A percentile compares a stretch with the other conserved stretches of the same genome.
Evolutionary conservation across 1,284 basidiomycete species (phyloP).

Genomic region (Sanguinoderma infundibulare): DNA sequence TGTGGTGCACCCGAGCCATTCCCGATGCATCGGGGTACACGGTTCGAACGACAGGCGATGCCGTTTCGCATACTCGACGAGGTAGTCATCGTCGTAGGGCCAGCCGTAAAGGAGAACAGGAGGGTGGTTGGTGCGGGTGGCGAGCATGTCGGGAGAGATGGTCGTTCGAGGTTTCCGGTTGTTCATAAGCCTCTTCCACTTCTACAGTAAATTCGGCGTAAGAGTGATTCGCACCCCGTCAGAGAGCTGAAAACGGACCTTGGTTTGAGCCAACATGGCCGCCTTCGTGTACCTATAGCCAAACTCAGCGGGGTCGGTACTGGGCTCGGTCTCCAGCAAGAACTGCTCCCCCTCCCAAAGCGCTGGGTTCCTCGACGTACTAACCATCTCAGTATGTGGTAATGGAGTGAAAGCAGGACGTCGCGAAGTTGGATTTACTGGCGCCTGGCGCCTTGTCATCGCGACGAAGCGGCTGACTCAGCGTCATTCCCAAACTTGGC

Average conservation of each 20-base stretch:
- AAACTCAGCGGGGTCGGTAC: neutral
- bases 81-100: neutral
- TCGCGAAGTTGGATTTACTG: too few species aligned
- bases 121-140: neutral
- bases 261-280: neutral
- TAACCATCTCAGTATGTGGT: too few species aligned
- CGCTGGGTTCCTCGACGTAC: neutral
- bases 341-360: neutral
- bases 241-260: neutral
- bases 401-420: too few species aligned
- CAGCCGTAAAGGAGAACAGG: slow-evolving; percentile 1
- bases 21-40: neutral
- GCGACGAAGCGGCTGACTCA: too few species aligned
- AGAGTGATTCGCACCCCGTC: neutral
- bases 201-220: neutral
- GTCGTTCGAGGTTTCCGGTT: neutral
- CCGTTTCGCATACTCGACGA: slow-evolving; percentile 1
- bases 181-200: slow-evolving; percentile 1
- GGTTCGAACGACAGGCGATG: neutral
- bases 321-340: neutral
- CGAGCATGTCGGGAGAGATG: neutral
- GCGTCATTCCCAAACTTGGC: too few species aligned
- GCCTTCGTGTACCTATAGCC: neutral
- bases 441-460: too few species aligned
- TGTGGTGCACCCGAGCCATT: neutral